Conservation (phyloP, 139 green algal species). For the Chlorella sorokiniana region DNA sequence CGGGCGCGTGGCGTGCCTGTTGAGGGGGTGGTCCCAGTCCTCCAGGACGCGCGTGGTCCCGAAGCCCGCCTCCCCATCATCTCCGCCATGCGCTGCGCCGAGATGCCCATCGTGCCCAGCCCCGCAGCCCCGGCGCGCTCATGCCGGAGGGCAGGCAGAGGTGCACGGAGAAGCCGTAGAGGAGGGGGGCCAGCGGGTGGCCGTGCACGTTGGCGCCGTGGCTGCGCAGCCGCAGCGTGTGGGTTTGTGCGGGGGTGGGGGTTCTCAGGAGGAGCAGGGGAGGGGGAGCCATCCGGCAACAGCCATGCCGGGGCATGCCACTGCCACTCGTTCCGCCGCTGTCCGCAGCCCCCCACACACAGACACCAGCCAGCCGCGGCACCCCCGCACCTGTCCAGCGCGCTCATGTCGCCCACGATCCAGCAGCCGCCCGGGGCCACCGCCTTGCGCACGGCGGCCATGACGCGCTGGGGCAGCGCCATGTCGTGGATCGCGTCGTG, state of each 20-base stretch:
- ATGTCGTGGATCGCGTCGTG: constrained; percentile 52
- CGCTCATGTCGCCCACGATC: constrained; percentile 40
- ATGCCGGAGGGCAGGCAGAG: constrained; percentile 43
- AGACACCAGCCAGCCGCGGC: too few species aligned
- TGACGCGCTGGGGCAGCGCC: constrained; percentile 30
- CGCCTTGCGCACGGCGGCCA: constrained; percentile 20
- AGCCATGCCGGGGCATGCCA: too few species aligned
- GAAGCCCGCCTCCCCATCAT: background rate
- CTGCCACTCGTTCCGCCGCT: too few species aligned
- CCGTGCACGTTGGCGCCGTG: constrained; percentile 27
- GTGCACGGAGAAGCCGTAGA: constrained; percentile 42
- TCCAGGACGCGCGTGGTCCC: too few species aligned
- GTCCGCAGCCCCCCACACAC: too few species aligned
- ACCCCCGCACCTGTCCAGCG: constrained; percentile 23
- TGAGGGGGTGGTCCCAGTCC: background rate
- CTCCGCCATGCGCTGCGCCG: background rate
- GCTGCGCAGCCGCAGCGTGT: background rate
- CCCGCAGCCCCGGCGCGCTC: constrained; percentile 13
- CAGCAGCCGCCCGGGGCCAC: constrained; percentile 24
- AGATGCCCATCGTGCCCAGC: constrained; percentile 36
- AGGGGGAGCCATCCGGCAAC: too few species aligned
- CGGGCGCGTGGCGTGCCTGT: background rate
- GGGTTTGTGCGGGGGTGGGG: too few species aligned
- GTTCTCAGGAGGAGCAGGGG: background rate
- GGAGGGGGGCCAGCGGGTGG: constrained; percentile 32